phyloP scores from a whole-genome alignment of 768 basidiomycete genomes.

The Boletus coccyginus region DNA sequence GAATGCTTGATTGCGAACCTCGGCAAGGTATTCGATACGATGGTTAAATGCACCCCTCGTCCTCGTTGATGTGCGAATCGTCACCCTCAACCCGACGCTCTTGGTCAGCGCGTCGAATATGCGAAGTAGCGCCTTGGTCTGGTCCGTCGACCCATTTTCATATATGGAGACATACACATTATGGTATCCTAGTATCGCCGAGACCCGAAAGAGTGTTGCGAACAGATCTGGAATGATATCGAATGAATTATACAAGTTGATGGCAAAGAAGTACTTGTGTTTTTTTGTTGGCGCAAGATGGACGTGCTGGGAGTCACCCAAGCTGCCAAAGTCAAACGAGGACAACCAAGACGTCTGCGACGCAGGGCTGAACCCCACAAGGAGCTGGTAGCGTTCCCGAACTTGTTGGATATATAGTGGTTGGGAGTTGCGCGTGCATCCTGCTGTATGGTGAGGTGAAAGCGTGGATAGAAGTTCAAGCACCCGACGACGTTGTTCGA shows the following conservation, averaged over 20 bases:
- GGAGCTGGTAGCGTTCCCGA: conserved; percentile 75
- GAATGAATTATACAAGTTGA: conserved; percentile 99
- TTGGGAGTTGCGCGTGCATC: conserved; percentile 85
- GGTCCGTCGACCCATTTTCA: conserved; percentile 98
- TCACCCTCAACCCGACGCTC: conserved; percentile 87
- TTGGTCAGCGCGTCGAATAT: conserved; percentile 93
- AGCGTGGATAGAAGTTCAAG: conserved; percentile 85
- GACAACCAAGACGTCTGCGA: conserved; percentile 60
- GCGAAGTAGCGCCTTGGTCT: conserved; percentile 93
- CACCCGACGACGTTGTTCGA: conserved; percentile 81
- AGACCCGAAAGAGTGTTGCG: conserved; percentile 91
- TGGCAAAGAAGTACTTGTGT: conserved; percentile 99
- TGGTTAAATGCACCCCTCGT: conserved; percentile 97
- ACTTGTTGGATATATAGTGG: conserved; percentile 84
- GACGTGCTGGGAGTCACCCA: conserved; percentile 41
- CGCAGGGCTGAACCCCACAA: conserved; percentile 74
- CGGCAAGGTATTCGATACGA: conserved; percentile 99
- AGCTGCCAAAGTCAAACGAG: conserved; percentile 43
- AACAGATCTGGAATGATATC: conserved; percentile 97
- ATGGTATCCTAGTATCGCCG: conserved; percentile 90
- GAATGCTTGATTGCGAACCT: conserved; percentile 98
- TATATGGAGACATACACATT: conserved; percentile 99
- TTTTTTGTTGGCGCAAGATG: conserved; percentile 45
- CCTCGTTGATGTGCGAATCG: conserved; percentile 89
- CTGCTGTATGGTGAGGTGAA: conserved; percentile 87